Evolutionary conservation across 805 yeast species (phyloP).

Genomic region (Torulaspora franciscae): DNA sequence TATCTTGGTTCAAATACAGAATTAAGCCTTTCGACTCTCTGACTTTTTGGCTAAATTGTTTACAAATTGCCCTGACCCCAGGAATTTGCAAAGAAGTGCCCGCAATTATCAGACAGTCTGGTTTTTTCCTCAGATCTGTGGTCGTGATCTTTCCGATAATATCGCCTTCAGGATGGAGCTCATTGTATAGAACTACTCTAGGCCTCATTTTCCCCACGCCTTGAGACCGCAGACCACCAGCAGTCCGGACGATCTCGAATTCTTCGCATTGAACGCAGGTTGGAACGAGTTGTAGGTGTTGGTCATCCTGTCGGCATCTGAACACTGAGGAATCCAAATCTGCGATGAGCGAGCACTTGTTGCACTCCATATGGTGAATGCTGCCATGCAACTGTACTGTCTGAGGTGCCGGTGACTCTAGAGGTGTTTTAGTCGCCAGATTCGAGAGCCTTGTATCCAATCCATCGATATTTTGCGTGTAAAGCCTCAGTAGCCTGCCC

Average conservation of each 20-base stretch:
- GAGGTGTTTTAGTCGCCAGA: constrained; percentile 48
- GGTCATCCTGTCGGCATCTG: constrained; percentile 33
- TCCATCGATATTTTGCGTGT: constrained; percentile 86
- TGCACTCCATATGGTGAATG: constrained; percentile 64
- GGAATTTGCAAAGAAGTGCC: constrained; percentile 85
- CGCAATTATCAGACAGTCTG: constrained; percentile 75
- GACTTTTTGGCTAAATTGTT: constrained; percentile 54
- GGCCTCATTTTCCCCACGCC: constrained; percentile 62
- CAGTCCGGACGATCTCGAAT: constrained; percentile 46
- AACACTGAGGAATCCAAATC: constrained; percentile 52
- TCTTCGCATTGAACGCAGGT: constrained; percentile 64
- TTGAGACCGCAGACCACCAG: constrained; percentile 63
- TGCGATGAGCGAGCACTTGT: constrained; percentile 62
- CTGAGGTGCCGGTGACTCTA: constrained; percentile 46
- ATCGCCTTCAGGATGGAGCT: constrained; percentile 83
- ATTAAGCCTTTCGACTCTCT: constrained; percentile 54
- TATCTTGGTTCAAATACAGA: constrained; percentile 57
- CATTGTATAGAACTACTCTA: constrained; percentile 64
- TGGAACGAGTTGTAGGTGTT: constrained; percentile 37
- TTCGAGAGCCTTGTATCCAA: constrained; percentile 57
- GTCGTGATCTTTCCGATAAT: constrained; percentile 73
- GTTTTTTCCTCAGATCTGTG: constrained; percentile 54
- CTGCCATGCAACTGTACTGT: constrained; percentile 85
- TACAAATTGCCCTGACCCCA: constrained; percentile 58
- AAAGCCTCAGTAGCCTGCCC: constrained; percentile 63